These are phyloP conservation scores for Ophiostoma montium DNA, from an alignment of 2,329 filamentous ascomycete genomes.

Conservation along the genomic window DNA sequence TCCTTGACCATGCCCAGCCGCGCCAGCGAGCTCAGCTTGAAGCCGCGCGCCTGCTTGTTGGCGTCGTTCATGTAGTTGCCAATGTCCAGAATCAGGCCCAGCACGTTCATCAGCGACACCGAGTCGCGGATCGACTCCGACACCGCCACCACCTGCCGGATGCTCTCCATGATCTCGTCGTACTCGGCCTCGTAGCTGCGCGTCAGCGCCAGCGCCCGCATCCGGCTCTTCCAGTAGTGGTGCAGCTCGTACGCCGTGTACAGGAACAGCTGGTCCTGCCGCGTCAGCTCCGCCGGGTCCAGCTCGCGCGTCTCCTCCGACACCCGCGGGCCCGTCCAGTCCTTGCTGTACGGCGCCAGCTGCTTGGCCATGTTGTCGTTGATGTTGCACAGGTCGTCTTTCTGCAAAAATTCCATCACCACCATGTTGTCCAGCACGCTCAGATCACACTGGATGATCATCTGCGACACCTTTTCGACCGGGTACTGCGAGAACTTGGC, in stretches of 20 bases:
- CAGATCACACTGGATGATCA: constrained; percentile 89
- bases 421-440: constrained; percentile 80
- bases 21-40: constrained; percentile 91
- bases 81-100: constrained; percentile 91
- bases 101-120: constrained; percentile 86
- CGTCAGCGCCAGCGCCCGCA: constrained; percentile 77
- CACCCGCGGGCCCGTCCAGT: constrained; percentile 86
- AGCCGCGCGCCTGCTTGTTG: constrained; percentile 94
- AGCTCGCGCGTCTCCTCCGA: constrained; percentile 64
- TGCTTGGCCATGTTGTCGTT: constrained; percentile 81
- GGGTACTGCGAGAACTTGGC: constrained; percentile 81
- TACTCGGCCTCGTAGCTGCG: constrained; percentile 78
- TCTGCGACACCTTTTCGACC: constrained; percentile 73
- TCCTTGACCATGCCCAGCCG: constrained; percentile 97
- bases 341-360: constrained; percentile 89
- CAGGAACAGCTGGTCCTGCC: constrained; percentile 91
- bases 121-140: constrained; percentile 85
- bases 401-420: constrained; percentile 92
- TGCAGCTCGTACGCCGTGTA: constrained; percentile 88
- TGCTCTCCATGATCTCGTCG: constrained; percentile 74
- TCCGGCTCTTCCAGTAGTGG: constrained; percentile 97
- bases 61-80: constrained; percentile 99
- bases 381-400: constrained; percentile 83
- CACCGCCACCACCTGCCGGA: constrained; percentile 72
- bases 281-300: constrained; percentile 75